phyloP scores from a whole-genome alignment of 1,139 yeast genomes.

The Geotrichum macrosporum region DNA sequence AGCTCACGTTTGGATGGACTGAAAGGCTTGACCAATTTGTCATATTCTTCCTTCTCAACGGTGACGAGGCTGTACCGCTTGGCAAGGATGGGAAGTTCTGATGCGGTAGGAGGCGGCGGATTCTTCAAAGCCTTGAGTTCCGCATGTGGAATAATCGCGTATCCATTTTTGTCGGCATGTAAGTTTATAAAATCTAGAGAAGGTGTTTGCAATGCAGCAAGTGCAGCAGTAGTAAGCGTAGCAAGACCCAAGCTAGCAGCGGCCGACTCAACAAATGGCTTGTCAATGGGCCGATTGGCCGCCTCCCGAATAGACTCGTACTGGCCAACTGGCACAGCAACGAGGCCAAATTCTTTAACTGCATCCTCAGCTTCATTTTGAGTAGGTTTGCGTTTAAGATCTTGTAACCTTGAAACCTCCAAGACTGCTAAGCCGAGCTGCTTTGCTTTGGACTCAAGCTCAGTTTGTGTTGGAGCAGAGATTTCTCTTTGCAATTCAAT shows the following conservation, averaged over 20 bases:
- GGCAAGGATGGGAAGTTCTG: constrained; percentile 27
- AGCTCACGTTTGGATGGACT: constrained; percentile 30
- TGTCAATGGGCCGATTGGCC: constrained; percentile 33
- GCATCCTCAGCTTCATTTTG: constrained; percentile 18
- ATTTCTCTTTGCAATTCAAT: constrained; percentile 25
- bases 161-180: constrained; percentile 34
- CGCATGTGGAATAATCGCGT: constrained; percentile 26
- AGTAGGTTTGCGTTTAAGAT: constrained; percentile 26
- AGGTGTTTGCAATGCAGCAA: constrained; percentile 27
- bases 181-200: constrained; percentile 30
- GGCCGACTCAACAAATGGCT: constrained; percentile 30
- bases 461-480: constrained; percentile 32
- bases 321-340: constrained; percentile 20
- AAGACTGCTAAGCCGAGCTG: constrained; percentile 35
- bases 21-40: constrained; percentile 27
- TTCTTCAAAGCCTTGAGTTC: constrained; percentile 26
- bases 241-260: constrained; percentile 41
- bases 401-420: constrained; percentile 4
- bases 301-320: constrained; percentile 34
- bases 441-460: constrained; percentile 39
- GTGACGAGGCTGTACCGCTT: constrained; percentile 31
- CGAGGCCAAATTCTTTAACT: constrained; percentile 18
- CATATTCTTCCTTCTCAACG: constrained; percentile 27
- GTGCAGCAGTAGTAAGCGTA: constrained; percentile 36
- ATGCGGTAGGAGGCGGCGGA: constrained; percentile 26